A percentile compares a stretch with the other conserved stretches of the same genome.
phyloP scores from a whole-genome alignment of 805 yeast genomes.

The Ogataea thermomethanolica region DNA sequence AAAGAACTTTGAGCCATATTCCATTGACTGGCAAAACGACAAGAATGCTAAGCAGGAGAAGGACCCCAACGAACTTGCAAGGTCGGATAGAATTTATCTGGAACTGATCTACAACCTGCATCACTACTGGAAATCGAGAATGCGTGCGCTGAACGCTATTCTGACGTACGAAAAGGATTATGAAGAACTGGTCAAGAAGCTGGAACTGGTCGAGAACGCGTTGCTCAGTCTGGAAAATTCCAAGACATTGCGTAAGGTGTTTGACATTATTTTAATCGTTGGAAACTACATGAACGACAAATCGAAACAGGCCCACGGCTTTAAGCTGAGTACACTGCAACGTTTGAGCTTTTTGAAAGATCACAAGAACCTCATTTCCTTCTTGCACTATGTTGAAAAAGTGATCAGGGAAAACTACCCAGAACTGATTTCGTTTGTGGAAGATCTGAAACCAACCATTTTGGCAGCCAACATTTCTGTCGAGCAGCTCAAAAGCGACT shows the following conservation, averaged over 20 bases:
- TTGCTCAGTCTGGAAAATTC: slow-evolving; percentile 63
- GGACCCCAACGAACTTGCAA: slow-evolving; percentile 71
- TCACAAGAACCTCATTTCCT: slow-evolving; percentile 80
- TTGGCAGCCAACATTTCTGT: slow-evolving; percentile 71
- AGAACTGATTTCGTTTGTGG: slow-evolving; percentile 67
- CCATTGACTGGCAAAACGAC: slow-evolving; percentile 60
- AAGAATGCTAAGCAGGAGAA: slow-evolving; percentile 50
- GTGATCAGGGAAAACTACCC: slow-evolving; percentile 84
- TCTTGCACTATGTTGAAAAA: slow-evolving; percentile 88
- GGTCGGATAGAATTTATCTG: slow-evolving; percentile 82
- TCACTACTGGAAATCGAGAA: slow-evolving; percentile 89
- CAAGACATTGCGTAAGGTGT: slow-evolving; percentile 61
- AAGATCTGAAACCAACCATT: slow-evolving; percentile 59
- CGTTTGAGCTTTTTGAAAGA: slow-evolving; percentile 88
- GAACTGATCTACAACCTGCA: slow-evolving; percentile 81
- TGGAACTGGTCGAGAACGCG: slow-evolving; percentile 71
- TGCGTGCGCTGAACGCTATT: slow-evolving; percentile 72
- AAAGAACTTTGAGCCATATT: slow-evolving; percentile 75
- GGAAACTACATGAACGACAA: slow-evolving; percentile 96
- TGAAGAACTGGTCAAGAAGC: slow-evolving; percentile 60
- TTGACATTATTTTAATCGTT: slow-evolving; percentile 82
- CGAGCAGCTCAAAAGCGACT: slow-evolving; percentile 76
- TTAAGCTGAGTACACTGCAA: slow-evolving; percentile 84
- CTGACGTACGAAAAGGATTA: slow-evolving; percentile 78
- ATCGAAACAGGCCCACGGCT: slow-evolving; percentile 91